Evolutionary conservation across 805 yeast genomes (phyloP).

Genomic region (Hanseniaspora guilliermondii): DNA sequence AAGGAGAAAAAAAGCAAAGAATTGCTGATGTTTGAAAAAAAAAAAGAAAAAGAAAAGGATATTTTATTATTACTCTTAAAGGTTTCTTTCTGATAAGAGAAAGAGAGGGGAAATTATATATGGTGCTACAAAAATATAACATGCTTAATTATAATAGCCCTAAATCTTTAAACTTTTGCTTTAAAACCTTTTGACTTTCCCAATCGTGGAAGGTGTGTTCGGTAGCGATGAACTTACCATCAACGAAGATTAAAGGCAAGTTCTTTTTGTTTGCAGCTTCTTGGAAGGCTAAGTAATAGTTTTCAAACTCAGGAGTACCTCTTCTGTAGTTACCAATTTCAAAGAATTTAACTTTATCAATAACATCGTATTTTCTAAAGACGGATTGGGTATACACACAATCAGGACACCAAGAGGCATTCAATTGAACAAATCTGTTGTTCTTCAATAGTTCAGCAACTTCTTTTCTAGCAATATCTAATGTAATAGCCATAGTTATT

Average conservation of each 20-base stretch:
- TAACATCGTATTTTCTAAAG: conserved; percentile 42
- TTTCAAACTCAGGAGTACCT: conserved; percentile 19
- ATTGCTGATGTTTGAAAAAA: conserved; percentile 22
- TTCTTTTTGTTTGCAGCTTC: conserved; percentile 24
- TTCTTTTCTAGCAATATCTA: conserved; percentile 11
- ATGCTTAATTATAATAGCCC: conserved; percentile 18
- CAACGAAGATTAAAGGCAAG: conserved; percentile 26
- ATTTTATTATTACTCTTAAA: too few species aligned
- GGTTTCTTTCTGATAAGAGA: too few species aligned
- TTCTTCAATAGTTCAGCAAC: conserved; percentile 7
- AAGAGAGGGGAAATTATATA: too few species aligned
- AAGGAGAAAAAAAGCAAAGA: conserved; percentile 33
- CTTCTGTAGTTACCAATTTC: conserved; percentile 31
- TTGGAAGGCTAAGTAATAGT: conserved; percentile 26
- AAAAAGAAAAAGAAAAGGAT: too few species aligned
- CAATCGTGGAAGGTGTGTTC: conserved; percentile 24
- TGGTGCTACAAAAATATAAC: not conserved
- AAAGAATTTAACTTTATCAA: conserved; percentile 38
- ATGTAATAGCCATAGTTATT: conserved; percentile 4
- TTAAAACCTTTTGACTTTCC: conserved; percentile 21
- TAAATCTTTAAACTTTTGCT: conserved; percentile 22
- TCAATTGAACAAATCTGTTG: conserved; percentile 43
- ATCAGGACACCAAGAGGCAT: conserved; percentile 72
- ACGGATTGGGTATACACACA: conserved; percentile 50
- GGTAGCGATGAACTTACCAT: conserved; percentile 28